Percentiles rank a stretch among this genome's conserved stretches.
These are phyloP conservation scores for Piper longum DNA, from an alignment of 164 flowering plant genomes.

Conservation along the genomic window DNA sequence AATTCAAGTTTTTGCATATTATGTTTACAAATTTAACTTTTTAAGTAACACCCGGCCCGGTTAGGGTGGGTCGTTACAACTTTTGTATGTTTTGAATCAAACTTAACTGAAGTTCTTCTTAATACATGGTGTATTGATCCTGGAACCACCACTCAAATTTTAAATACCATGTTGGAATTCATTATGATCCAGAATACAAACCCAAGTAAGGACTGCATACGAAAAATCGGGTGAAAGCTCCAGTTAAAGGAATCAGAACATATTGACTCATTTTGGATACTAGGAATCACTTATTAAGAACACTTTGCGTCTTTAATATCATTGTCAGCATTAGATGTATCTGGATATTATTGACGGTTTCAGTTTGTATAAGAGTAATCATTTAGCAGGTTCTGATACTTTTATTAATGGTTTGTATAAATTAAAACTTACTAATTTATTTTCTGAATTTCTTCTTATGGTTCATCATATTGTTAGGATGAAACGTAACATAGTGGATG, in stretches of 20 bases:
- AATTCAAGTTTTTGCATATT: too few species aligned
- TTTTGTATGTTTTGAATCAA: too few species aligned
- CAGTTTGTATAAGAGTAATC: not conserved
- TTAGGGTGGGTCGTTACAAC: too few species aligned
- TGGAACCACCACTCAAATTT: not conserved
- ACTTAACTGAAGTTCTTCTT: too few species aligned
- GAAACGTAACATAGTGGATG: not conserved
- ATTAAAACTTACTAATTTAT: not conserved
- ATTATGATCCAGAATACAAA: not conserved
- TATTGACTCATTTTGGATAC: too few species aligned
- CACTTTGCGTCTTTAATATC: not conserved
- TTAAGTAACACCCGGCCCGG: too few species aligned
- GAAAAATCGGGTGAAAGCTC: too few species aligned
- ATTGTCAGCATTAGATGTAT: not conserved
- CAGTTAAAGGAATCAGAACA: too few species aligned
- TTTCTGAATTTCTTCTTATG: not conserved
- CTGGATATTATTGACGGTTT: not conserved
- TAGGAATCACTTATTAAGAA: not conserved
- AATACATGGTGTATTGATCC: too few species aligned
- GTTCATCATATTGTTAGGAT: not conserved
- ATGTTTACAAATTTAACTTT: too few species aligned
- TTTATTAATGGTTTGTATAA: not conserved
- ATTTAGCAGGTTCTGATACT: not conserved
- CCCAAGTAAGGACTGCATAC: not conserved
- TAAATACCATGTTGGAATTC: not conserved